Conservation (phyloP, 1,284 basidiomycete species). For the Rhodotorula sp. region DNA sequence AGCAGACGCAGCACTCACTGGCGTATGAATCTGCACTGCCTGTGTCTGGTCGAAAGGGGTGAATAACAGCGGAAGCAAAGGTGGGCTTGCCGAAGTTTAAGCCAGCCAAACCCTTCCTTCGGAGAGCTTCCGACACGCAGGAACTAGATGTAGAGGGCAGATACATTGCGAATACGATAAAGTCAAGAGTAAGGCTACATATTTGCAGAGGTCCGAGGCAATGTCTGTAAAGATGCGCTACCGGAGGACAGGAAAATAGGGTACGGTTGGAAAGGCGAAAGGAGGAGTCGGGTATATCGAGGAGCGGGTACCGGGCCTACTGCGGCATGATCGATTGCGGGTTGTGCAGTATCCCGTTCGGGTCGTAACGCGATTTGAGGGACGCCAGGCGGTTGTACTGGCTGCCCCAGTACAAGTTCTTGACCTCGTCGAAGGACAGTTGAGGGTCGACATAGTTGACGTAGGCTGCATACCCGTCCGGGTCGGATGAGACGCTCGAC, state of each 20-base stretch:
- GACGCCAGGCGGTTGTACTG: constrained; percentile 29
- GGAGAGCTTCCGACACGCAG: too few relatives aligned
- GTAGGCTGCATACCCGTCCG: constrained; percentile 27
- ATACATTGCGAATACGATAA: too few relatives aligned
- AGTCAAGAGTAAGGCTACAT: too few relatives aligned
- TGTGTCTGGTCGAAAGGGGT: too few relatives aligned
- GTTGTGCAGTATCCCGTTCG: constrained; percentile 23
- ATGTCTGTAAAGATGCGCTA: not conserved
- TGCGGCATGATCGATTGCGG: constrained; percentile 29
- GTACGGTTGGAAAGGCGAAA: not conserved
- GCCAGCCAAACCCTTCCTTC: too few relatives aligned
- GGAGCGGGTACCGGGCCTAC: not conserved
- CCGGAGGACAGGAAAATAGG: not conserved
- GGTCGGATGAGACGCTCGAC: constrained; percentile 5
- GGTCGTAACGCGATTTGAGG: constrained; percentile 29
- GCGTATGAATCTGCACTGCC: too few relatives aligned
- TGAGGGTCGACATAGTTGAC: constrained; percentile 38
- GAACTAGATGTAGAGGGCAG: too few relatives aligned
- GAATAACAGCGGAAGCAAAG: not conserved
- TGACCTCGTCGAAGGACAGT: constrained; percentile 13
- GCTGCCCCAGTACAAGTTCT: constrained; percentile 36
- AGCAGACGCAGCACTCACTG: too few relatives aligned
- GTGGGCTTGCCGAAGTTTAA: too few relatives aligned
- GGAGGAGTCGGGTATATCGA: too few relatives aligned
- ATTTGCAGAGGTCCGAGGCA: not conserved